phyloP scores from a whole-genome alignment of 805 yeast species.

The Metschnikowia kofuensis region DNA sequence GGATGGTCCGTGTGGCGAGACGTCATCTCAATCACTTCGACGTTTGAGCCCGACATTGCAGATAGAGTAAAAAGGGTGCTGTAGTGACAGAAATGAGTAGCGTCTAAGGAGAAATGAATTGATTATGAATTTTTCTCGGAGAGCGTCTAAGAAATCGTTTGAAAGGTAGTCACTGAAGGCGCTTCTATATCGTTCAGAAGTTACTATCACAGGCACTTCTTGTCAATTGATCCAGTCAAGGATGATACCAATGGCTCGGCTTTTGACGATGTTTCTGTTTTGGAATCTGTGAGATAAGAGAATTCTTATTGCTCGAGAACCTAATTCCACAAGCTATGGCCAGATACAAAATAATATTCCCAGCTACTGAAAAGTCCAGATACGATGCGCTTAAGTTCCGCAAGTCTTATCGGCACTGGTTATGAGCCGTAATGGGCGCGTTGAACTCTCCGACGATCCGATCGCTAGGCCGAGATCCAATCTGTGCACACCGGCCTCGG shows the following conservation, averaged over 20 bases:
- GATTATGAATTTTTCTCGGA: no score
- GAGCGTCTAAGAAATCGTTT: no score
- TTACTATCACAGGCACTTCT: no score
- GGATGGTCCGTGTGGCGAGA: neutral
- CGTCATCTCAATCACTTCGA: conserved; percentile 5
- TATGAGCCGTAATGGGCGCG: conserved; percentile 1
- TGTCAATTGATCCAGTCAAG: no score
- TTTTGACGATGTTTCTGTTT: no score
- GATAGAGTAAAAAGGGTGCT: neutral
- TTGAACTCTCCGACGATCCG: neutral
- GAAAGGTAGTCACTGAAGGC: no score
- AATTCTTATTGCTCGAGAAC: no score
- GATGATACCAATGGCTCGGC: no score
- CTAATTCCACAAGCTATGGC: no score
- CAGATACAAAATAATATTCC: no score
- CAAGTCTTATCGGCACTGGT: neutral
- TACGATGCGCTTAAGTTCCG: neutral
- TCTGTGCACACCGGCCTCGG: neutral
- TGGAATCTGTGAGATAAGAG: no score
- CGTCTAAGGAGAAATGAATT: neutral
- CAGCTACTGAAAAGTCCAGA: neutral
- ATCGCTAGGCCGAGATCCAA: neutral
- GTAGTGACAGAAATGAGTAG: neutral
- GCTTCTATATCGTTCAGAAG: no score
- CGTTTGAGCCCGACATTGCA: neutral